Percentiles rank a stretch among this genome's conserved stretches.
phyloP scores from a whole-genome alignment of 2,329 filamentous ascomycete genomes.

The Cytospora chrysosperma region DNA sequence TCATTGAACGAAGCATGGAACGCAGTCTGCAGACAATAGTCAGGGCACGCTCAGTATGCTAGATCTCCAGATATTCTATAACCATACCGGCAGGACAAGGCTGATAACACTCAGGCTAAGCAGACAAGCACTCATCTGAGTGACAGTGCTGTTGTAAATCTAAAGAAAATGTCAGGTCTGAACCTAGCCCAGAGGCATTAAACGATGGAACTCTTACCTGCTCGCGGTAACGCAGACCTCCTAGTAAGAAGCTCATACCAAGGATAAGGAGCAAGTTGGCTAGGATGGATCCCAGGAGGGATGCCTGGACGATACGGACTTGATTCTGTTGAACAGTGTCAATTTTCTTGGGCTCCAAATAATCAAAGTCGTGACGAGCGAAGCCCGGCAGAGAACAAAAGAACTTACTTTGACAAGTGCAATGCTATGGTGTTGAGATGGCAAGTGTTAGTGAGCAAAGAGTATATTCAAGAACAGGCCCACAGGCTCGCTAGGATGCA shows the following conservation, averaged over 20 bases:
- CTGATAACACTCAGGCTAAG: conserved; percentile 89
- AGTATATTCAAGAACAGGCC: conserved; percentile 25
- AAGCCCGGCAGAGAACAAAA: no score
- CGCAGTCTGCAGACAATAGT: conserved; percentile 58
- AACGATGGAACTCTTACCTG: conserved; percentile 54
- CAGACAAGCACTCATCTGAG: conserved; percentile 92
- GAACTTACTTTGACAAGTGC: conserved; percentile 64
- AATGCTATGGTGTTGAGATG: conserved; percentile 53
- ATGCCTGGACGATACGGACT: conserved; percentile 89
- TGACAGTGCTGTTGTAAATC: conserved; percentile 94
- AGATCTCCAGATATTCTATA: conserved; percentile 21
- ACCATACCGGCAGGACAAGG: conserved; percentile 71
- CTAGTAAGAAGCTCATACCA: conserved; percentile 87
- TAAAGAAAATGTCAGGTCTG: conserved; percentile 32
- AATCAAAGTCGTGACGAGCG: neutral
- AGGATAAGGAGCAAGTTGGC: conserved; percentile 85
- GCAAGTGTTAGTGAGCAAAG: conserved; percentile 37
- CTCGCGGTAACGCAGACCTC: conserved; percentile 82
- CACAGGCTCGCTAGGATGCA: conserved; percentile 10
- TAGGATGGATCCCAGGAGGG: conserved; percentile 83
- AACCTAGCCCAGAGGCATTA: neutral
- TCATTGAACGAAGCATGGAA: conserved; percentile 85
- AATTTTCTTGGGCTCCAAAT: conserved; percentile 30
- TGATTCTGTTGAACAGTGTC: conserved; percentile 53
- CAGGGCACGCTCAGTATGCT: neutral